Percentiles rank a stretch among this genome's conserved stretches.
These are phyloP conservation scores for Phytophthora rubi DNA, from an alignment of 352 stramenopile species.

Conservation along the genomic window DNA sequence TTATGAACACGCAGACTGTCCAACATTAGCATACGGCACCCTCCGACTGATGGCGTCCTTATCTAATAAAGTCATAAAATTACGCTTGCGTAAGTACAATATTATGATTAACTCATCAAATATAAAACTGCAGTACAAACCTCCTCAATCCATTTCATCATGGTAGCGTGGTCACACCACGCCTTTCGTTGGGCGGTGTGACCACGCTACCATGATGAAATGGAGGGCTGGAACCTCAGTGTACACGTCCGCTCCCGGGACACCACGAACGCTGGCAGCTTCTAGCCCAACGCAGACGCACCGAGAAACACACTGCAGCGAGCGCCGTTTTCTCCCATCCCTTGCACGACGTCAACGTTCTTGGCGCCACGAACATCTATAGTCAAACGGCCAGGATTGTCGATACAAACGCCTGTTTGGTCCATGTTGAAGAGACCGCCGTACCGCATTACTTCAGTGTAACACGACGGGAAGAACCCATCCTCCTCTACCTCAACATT, in stretches of 20 bases:
- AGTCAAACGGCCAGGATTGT: constrained; percentile 6
- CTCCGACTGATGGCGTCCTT: neutral
- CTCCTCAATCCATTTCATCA: constrained; percentile 14
- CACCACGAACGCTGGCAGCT: constrained; percentile 1
- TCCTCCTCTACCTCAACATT: constrained; percentile 2
- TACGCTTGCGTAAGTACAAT: neutral
- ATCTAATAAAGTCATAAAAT: neutral
- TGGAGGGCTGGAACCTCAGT: neutral
- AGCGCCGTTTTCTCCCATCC: constrained; percentile 1
- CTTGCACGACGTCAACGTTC: constrained; percentile 12
- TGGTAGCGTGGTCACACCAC: constrained; percentile 4
- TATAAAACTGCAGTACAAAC: neutral
- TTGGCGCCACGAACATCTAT: constrained; percentile 4
- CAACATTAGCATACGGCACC: constrained; percentile 5
- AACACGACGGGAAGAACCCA: neutral
- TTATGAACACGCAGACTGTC: constrained; percentile 5
- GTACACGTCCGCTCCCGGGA: constrained; percentile 1
- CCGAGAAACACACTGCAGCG: constrained; percentile 13
- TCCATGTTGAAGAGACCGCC: constrained; percentile 5
- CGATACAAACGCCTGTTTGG: constrained; percentile 14
- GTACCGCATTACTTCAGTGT: neutral
- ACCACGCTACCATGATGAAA: too few relatives aligned
- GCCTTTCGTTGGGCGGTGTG: constrained; percentile 8
- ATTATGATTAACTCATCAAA: neutral
- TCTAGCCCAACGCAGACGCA: constrained; percentile 2